Conservation (phyloP, 306 rosid genomes). For the Fragaria vesca region DNA sequence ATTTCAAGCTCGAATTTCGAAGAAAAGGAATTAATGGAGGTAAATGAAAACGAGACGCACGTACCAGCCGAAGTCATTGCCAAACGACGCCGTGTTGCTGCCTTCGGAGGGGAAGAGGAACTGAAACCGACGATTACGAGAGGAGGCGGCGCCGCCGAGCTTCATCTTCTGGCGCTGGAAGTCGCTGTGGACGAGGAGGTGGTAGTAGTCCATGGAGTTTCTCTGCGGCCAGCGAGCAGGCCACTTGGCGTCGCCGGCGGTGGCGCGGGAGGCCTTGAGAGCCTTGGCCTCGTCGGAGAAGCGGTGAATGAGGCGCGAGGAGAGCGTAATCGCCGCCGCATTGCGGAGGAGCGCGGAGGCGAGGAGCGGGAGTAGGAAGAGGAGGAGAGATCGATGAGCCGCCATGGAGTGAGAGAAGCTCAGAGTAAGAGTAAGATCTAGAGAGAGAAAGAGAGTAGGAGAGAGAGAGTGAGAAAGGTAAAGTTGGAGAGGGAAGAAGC, state of each 20-base stretch:
- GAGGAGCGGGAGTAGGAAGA: slow-evolving; percentile 17
- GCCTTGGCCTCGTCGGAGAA: slow-evolving; percentile 65
- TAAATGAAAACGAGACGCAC: background rate
- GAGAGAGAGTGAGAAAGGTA: slow-evolving; percentile 2
- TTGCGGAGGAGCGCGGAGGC: slow-evolving; percentile 22
- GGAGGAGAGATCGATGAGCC: slow-evolving; percentile 32
- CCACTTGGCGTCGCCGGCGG: slow-evolving; percentile 16
- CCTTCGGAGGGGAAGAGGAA: slow-evolving; percentile 73
- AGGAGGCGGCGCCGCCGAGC: slow-evolving; percentile 35
- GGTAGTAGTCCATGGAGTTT: slow-evolving; percentile 44
- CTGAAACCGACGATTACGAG: slow-evolving; percentile 37
- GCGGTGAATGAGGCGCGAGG: slow-evolving; percentile 64
- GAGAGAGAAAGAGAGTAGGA: slow-evolving; percentile 11
- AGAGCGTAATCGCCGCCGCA: slow-evolving; percentile 39
- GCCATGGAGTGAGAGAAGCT: slow-evolving; percentile 29
- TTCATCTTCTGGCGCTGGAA: slow-evolving; percentile 58
- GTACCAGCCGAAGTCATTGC: slow-evolving; percentile 87
- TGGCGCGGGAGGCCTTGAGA: slow-evolving; percentile 33
- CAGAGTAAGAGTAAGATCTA: slow-evolving; percentile 16
- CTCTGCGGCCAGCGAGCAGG: slow-evolving; percentile 40
- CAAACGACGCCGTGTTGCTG: slow-evolving; percentile 65
- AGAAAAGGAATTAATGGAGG: background rate
- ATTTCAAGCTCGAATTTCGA: background rate
- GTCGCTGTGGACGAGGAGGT: slow-evolving; percentile 54
- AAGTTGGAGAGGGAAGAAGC: background rate